Evolutionary conservation across 352 stramenopile genomes (phyloP).

Genomic region (Phytophthora niederhauseri): DNA sequence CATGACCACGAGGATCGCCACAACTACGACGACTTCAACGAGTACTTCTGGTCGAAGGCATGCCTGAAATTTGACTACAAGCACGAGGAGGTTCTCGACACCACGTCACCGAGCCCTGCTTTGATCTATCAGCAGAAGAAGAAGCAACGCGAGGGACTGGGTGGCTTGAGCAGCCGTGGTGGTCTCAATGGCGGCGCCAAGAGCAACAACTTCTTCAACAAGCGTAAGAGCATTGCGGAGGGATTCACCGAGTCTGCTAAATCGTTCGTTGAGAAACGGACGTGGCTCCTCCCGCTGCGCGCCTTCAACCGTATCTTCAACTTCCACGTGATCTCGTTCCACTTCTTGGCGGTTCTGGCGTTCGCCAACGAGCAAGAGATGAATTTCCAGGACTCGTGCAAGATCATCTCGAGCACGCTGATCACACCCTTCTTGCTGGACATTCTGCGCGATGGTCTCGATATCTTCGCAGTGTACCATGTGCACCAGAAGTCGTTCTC

Average conservation of each 20-base stretch:
- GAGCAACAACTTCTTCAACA: slow-evolving; percentile 40
- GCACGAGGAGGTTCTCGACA: slow-evolving; percentile 83
- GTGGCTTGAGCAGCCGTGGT: slow-evolving; percentile 35
- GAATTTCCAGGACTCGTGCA: slow-evolving; percentile 77
- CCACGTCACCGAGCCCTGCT: slow-evolving; percentile 59
- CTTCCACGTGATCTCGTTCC: slow-evolving; percentile 98
- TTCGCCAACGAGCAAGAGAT: slow-evolving; percentile 94
- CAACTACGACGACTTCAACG: slow-evolving; percentile 99
- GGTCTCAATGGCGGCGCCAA: slow-evolving; percentile 33
- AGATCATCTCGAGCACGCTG: slow-evolving; percentile 92
- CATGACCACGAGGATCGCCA: slow-evolving; percentile 95
- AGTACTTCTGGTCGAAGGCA: slow-evolving; percentile 98
- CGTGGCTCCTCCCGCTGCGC: slow-evolving; percentile 95
- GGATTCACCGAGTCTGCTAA: slow-evolving; percentile 93
- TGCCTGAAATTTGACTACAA: slow-evolving; percentile 97
- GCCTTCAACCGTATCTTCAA: slow-evolving; percentile 97
- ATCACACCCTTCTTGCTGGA: slow-evolving; percentile 91
- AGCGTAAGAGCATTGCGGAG: slow-evolving; percentile 88
- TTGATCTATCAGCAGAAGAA: slow-evolving; percentile 66
- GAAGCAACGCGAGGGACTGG: slow-evolving; percentile 42
- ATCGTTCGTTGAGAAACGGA: slow-evolving; percentile 98
- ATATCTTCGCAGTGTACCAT: slow-evolving; percentile 89
- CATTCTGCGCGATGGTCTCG: slow-evolving; percentile 92
- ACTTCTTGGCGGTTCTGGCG: slow-evolving; percentile 93
- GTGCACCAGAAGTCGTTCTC: slow-evolving; percentile 44